Evolutionary conservation across 169 alveolate genomes (phyloP).

Genomic region (Perkinsus chesapeaki): DNA sequence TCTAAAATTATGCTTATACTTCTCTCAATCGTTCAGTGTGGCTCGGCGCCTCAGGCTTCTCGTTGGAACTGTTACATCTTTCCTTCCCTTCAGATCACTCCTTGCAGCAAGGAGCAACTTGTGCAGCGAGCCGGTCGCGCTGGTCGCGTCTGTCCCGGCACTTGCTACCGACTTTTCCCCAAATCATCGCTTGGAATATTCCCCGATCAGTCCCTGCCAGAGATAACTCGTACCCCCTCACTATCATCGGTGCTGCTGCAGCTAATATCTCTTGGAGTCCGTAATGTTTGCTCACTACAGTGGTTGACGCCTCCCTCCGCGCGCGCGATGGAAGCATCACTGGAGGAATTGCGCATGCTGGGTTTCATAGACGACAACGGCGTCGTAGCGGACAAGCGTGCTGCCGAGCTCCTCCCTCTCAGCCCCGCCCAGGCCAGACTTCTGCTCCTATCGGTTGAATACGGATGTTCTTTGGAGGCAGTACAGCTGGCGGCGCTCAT

Average conservation of each 20-base stretch:
- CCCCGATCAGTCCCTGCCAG: slow-evolving; percentile 75
- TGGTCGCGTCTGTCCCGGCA: slow-evolving; percentile 73
- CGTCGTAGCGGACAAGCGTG: slow-evolving; percentile 73
- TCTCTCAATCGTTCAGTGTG: too few species aligned
- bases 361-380: slow-evolving; percentile 83
- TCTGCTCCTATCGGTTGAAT: slow-evolving; percentile 47
- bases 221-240: slow-evolving; percentile 70
- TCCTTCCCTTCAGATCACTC: slow-evolving; percentile 61
- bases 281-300: slow-evolving; percentile 76
- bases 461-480: slow-evolving; percentile 65
- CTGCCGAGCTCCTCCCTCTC: slow-evolving; percentile 82
- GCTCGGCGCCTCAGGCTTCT: too few species aligned
- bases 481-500: slow-evolving; percentile 74
- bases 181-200: slow-evolving; percentile 65
- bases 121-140: slow-evolving; percentile 72
- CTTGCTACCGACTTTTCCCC: slow-evolving; percentile 74
- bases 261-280: slow-evolving; percentile 74
- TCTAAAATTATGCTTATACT: too few species aligned
- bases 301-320: slow-evolving; percentile 85
- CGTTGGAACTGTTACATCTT: too few species aligned
- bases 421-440: slow-evolving; percentile 62
- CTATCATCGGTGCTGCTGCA: slow-evolving; percentile 71
- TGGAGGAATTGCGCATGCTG: slow-evolving; percentile 74
- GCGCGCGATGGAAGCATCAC: slow-evolving; percentile 71
- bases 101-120: not conserved